Evolutionary conservation across 495 filamentous ascomycete species (phyloP).

Genomic region (Talaromyces thailandensis): DNA sequence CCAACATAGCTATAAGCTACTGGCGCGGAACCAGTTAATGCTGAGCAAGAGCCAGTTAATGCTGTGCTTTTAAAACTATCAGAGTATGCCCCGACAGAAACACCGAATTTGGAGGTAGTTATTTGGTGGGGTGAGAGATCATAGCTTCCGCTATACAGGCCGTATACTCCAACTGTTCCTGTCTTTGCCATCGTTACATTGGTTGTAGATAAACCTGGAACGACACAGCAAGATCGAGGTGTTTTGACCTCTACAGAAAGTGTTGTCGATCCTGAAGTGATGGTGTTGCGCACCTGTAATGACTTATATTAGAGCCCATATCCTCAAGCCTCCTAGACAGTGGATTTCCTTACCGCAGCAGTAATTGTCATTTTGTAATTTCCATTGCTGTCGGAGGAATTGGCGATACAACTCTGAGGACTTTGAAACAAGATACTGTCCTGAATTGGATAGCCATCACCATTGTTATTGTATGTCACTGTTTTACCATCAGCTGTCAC

Average conservation of each 20-base stretch:
- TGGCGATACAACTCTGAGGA: conserved; percentile 25
- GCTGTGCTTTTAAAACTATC: conserved; percentile 25
- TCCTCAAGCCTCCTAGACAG: background rate
- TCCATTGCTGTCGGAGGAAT: conserved; percentile 5
- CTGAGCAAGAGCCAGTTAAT: conserved; percentile 2
- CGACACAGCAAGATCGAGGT: conserved; percentile 21
- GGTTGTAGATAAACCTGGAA: conserved; percentile 35
- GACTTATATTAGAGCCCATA: conserved; percentile 10
- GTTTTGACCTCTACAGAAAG: conserved; percentile 42
- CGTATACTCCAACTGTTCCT: conserved; percentile 42
- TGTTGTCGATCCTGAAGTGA: conserved; percentile 28
- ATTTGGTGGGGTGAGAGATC: conserved; percentile 33
- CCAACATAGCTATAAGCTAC: conserved; percentile 18
- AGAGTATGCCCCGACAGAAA: conserved; percentile 35
- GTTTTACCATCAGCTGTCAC: conserved; percentile 16
- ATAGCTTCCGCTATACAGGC: conserved; percentile 40
- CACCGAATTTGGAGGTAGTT: conserved; percentile 38
- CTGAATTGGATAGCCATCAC: conserved; percentile 23
- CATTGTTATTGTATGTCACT: conserved; percentile 25
- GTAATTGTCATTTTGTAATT: conserved; percentile 19
- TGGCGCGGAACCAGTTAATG: conserved; percentile 5
- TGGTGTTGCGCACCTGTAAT: conserved; percentile 40
- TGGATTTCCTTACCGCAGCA: conserved; percentile 21
- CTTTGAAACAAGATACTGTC: conserved; percentile 27
- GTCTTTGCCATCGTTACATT: conserved; percentile 38